phyloP scores from a whole-genome alignment of 108 stramenopile species.

The Epithemia pelagica region DNA sequence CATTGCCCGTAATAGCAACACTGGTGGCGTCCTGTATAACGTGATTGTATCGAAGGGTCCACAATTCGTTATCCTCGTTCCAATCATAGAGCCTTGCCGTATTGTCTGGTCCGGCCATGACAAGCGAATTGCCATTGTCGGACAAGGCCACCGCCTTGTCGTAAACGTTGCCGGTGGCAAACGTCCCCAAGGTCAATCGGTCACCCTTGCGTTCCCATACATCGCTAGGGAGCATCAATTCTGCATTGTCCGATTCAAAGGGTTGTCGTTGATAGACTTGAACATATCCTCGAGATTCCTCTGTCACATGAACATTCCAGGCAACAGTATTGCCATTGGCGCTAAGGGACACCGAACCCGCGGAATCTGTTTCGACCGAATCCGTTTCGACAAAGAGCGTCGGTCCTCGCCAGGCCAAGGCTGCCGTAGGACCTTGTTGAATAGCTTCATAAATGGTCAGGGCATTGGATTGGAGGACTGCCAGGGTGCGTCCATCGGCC shows the following conservation, averaged over 20 bases:
- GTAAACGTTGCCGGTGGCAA: background rate
- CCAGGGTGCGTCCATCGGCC: background rate
- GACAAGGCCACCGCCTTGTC: background rate
- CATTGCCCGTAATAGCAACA: background rate
- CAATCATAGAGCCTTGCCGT: background rate
- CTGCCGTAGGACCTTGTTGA: background rate
- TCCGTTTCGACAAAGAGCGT: background rate
- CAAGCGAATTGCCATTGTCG: background rate
- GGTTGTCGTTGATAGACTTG: background rate
- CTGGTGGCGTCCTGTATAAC: background rate
- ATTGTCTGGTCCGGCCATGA: background rate
- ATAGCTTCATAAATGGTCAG: background rate
- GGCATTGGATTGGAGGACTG: background rate
- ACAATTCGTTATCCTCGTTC: background rate
- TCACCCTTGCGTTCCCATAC: background rate
- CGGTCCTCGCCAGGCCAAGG: background rate
- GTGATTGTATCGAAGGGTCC: background rate
- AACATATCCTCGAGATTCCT: background rate
- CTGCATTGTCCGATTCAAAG: background rate
- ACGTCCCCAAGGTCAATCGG: background rate
- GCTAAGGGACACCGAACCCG: background rate
- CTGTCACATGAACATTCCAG: background rate
- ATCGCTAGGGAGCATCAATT: background rate
- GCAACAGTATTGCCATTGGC: background rate
- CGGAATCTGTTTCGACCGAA: background rate